Evolutionary conservation across 306 rosid species (phyloP).

Genomic region (Prunus mongolica): DNA sequence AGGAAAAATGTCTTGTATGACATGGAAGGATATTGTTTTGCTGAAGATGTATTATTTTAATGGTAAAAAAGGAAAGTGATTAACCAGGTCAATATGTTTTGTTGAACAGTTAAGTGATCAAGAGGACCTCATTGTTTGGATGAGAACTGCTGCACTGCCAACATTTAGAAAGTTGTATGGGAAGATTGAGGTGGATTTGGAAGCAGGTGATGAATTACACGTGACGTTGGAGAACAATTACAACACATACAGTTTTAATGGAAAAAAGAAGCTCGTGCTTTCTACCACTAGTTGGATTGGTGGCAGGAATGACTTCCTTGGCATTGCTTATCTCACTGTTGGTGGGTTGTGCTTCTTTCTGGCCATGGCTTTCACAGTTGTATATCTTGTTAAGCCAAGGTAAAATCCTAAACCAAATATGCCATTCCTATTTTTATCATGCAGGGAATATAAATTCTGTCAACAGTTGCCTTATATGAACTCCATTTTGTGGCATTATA

Average conservation of each 20-base stretch:
- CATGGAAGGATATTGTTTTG: not conserved
- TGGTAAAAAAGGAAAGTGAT: constrained; percentile 12
- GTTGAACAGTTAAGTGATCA: constrained; percentile 60
- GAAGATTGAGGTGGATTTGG: constrained; percentile 60
- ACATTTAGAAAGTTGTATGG: constrained; percentile 78
- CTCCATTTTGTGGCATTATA: not conserved
- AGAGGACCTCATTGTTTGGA: constrained; percentile 84
- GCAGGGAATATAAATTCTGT: not conserved
- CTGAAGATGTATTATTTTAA: not conserved
- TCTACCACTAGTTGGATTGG: constrained; percentile 83
- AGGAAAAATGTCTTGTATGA: not conserved
- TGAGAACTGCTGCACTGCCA: constrained; percentile 82
- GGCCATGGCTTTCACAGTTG: constrained; percentile 74
- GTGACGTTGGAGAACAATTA: constrained; percentile 50
- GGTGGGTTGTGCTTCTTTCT: constrained; percentile 86
- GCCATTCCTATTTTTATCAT: not conserved
- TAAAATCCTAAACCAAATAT: constrained; percentile 24
- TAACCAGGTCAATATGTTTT: constrained; percentile 28
- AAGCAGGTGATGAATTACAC: constrained; percentile 29
- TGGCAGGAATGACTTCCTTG: constrained; percentile 78
- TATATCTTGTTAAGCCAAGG: constrained; percentile 92
- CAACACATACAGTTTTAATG: constrained; percentile 68
- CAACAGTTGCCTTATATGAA: not conserved
- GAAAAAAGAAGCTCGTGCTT: constrained; percentile 73
- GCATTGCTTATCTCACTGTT: constrained; percentile 81